These are phyloP conservation scores for Geotrichum carabidarum DNA, from an alignment of 1,139 yeast species.

Conservation along the genomic window DNA sequence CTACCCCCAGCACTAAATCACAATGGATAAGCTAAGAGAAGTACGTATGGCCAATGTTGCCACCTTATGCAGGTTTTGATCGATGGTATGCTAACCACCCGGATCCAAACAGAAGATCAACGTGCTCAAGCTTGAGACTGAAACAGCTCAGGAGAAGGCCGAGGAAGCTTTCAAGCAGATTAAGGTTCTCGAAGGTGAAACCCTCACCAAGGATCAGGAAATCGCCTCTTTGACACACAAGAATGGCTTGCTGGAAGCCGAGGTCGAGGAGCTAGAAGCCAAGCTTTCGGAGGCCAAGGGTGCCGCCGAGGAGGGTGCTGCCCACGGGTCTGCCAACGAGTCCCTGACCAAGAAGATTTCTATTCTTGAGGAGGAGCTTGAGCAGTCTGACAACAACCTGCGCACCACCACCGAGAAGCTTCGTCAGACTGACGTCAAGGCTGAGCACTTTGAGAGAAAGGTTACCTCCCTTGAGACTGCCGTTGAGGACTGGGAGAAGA, in stretches of 20 bases:
- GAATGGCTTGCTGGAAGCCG: slow-evolving; percentile 84
- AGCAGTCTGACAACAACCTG: slow-evolving; percentile 84
- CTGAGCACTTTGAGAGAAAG: slow-evolving; percentile 94
- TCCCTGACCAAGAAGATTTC: slow-evolving; percentile 88
- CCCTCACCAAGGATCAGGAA: slow-evolving; percentile 88
- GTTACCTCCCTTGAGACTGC: slow-evolving; percentile 88
- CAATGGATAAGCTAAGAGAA: slow-evolving; percentile 50
- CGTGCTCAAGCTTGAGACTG: slow-evolving; percentile 90
- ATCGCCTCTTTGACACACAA: slow-evolving; percentile 89
- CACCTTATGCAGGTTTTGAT: not conserved
- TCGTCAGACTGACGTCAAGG: slow-evolving; percentile 93
- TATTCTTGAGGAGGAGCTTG: slow-evolving; percentile 89
- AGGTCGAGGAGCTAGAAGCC: slow-evolving; percentile 81
- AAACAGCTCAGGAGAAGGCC: slow-evolving; percentile 94
- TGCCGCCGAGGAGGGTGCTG: slow-evolving; percentile 88
- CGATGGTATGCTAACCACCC: not conserved
- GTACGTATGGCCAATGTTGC: slow-evolving; percentile 35
- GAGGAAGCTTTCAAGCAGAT: slow-evolving; percentile 78
- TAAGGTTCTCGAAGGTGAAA: slow-evolving; percentile 88
- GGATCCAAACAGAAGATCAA: slow-evolving; percentile 61
- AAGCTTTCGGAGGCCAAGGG: slow-evolving; percentile 78
- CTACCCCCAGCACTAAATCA: slow-evolving; percentile 13
- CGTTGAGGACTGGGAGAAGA: slow-evolving; percentile 87
- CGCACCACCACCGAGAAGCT: slow-evolving; percentile 91
- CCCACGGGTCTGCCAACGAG: slow-evolving; percentile 84